These are phyloP conservation scores for Podaxis mareebaensis DNA, from an alignment of 768 basidiomycete species.

Conservation along the genomic window DNA sequence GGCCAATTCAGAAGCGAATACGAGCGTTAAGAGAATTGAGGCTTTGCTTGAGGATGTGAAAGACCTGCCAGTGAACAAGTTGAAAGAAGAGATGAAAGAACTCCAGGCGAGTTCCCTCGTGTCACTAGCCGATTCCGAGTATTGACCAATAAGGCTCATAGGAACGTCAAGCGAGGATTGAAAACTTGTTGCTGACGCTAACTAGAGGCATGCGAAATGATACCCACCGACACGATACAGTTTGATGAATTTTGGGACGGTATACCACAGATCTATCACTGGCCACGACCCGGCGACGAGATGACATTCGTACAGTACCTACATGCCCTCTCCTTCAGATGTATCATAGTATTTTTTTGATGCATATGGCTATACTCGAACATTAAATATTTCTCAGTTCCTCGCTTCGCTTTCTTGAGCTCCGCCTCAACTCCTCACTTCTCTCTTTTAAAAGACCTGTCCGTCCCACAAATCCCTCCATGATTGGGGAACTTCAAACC, in stretches of 20 bases:
- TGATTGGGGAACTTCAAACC: slow-evolving; percentile 8
- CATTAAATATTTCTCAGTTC: background rate
- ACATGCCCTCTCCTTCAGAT: background rate
- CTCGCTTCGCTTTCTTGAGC: background rate
- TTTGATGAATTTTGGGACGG: background rate
- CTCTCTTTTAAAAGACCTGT: slow-evolving; percentile 15
- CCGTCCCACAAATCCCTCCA: slow-evolving; percentile 18
- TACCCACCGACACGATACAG: slow-evolving; percentile 12
- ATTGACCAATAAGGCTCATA: slow-evolving; percentile 21
- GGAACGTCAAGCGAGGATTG: slow-evolving; percentile 80
- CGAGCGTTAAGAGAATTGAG: slow-evolving; percentile 57
- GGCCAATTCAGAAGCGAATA: slow-evolving; percentile 30
- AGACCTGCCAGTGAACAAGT: slow-evolving; percentile 59
- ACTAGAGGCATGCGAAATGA: slow-evolving; percentile 67
- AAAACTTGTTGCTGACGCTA: slow-evolving; percentile 66
- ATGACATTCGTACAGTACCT: background rate
- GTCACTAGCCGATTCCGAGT: background rate
- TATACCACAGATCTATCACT: background rate
- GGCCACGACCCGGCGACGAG: too few species aligned
- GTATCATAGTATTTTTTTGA: background rate
- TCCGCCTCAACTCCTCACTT: slow-evolving; percentile 13
- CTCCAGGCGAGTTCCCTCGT: slow-evolving; percentile 53
- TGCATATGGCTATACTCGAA: background rate
- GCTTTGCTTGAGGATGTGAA: slow-evolving; percentile 61
- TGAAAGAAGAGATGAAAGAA: slow-evolving; percentile 84